Base-by-base conservation (phyloP, 805 yeast genomes). In the Groenewaldozyma tartarivorans region DNA sequence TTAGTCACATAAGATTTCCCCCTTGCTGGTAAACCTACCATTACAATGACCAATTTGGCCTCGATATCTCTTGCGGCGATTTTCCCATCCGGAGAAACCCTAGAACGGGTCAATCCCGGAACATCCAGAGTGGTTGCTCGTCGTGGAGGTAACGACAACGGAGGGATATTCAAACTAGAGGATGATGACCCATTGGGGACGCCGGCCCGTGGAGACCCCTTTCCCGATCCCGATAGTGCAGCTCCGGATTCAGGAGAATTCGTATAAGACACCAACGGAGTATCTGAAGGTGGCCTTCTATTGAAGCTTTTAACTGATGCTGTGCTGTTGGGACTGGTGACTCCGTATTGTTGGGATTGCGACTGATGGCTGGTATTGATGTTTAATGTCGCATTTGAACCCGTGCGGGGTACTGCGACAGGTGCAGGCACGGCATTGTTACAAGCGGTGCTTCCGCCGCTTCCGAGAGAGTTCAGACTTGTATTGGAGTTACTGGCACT, bases 21-120 rank as follows among this genome's bases (percentile, higher is more conserved):
- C 41, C 96, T 69, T 0, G 96, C 96, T 0, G 97, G 97, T 35
- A 67, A 53, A 1, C 98, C 98, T 13, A 90, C 96, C 97, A 90
- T 90, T 16, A 92, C 94, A 44, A 90, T 85, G 13, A 90, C 94
- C 40, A 90, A 69, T 55, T 86, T 82, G 11, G 87, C 76, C 1
- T 86, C 90, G 3, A 82, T 78, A 54, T 86, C 96, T 39, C 65
- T 47, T 27, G 57, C 54, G 22, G 63, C 56, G 20, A 61, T 60
- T 26, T 51, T 52, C n/a, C 66, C 62, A 56, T 84, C 90, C 0
- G 94, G 92, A 0, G 87, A 76, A 2, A 74, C 74, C 46, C 82
- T 77, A 1, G 88, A 79, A 37, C 81, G 74, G 0, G 96, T 87
- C 46, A 86, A 81, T 1, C 96, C 96, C 0, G 96, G 96, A 4